Percentiles rank a stretch among this genome's conserved stretches.
Evolutionary conservation across 768 basidiomycete species (phyloP).

Genomic region (Pulveroboletus sp.): DNA sequence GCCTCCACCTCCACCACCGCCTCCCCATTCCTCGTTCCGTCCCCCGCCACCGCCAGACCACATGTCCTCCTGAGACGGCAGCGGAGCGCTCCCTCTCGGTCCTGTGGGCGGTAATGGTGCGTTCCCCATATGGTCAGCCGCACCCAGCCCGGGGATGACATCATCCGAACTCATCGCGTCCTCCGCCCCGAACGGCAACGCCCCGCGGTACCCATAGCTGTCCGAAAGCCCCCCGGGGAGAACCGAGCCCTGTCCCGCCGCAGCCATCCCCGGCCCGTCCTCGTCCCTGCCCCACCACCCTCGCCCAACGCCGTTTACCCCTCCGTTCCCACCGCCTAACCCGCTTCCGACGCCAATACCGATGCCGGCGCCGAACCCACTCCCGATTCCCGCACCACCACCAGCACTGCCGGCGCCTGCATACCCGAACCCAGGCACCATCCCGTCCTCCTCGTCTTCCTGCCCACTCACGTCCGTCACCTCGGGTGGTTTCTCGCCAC

Average conservation of each 20-base stretch:
- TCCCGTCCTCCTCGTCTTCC: constrained; percentile 71
- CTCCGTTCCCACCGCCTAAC: constrained; percentile 24
- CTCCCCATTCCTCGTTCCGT: constrained; percentile 37
- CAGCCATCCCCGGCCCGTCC: constrained; percentile 23
- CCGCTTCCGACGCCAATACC: constrained; percentile 15
- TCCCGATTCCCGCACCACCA: constrained; percentile 5
- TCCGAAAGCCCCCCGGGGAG: constrained; percentile 16
- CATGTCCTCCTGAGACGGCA: constrained; percentile 52
- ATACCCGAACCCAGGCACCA: constrained; percentile 72
- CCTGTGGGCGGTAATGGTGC: constrained; percentile 21
- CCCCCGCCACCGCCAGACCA: constrained; percentile 34
- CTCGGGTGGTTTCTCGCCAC: constrained; percentile 82
- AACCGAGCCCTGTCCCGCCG: constrained; percentile 8
- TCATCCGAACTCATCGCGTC: constrained; percentile 44
- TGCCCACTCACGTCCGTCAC: constrained; percentile 50
- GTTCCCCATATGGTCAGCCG: constrained; percentile 26
- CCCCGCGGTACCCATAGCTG: constrained; percentile 24
- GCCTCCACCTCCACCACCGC: constrained; percentile 29
- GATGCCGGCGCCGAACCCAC: constrained; percentile 18
- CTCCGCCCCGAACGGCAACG: constrained; percentile 21
- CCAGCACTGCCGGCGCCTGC: constrained; percentile 17
- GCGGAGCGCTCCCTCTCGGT: constrained; percentile 34
- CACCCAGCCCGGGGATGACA: constrained; percentile 63
- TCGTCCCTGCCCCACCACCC: constrained; percentile 48
- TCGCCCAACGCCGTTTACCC: constrained; percentile 10